Evolutionary conservation across 2,329 filamentous ascomycete species (phyloP).

Genomic region (Phaeosphaeria sp.): DNA sequence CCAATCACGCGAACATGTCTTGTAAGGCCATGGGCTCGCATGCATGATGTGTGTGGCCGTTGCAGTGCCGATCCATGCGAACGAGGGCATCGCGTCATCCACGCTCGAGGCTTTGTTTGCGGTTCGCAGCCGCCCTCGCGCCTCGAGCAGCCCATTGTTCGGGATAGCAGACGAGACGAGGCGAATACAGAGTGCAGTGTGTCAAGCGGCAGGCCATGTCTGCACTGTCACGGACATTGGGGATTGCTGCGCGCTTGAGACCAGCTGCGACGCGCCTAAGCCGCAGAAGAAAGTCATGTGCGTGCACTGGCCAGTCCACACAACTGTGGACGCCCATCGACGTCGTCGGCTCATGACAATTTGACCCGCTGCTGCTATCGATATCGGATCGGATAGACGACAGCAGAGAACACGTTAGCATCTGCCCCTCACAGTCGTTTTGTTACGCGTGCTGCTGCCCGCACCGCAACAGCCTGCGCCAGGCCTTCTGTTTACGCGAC

Average conservation of each 20-base stretch:
- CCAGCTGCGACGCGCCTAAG: constrained; percentile 1
- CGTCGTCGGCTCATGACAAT: constrained; percentile 3
- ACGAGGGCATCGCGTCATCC: not conserved
- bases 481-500: constrained; percentile 7
- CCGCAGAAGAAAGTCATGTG: not conserved
- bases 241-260: not conserved
- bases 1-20: not conserved
- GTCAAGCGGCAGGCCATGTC: not conserved
- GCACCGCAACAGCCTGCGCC: not conserved
- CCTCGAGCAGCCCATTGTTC: not conserved
- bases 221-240: not conserved
- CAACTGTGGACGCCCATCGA: not conserved
- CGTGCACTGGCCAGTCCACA: not conserved
- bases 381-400: constrained; percentile 8
- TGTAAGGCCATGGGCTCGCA: not conserved
- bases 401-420: not conserved
- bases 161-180: not conserved
- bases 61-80: not conserved
- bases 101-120: constrained; percentile 1
- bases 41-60: constrained; percentile 1
- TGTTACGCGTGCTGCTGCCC: constrained; percentile 1
- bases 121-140: constrained; percentile 1
- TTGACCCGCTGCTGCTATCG: constrained; percentile 9
- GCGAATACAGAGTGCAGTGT: not conserved
- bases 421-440: not conserved